A percentile compares a stretch with the other conserved stretches of the same genome.
Conservation (phyloP, 371 early-diverging fungal genomes). For the Sporodiniella umbellata region DNA sequence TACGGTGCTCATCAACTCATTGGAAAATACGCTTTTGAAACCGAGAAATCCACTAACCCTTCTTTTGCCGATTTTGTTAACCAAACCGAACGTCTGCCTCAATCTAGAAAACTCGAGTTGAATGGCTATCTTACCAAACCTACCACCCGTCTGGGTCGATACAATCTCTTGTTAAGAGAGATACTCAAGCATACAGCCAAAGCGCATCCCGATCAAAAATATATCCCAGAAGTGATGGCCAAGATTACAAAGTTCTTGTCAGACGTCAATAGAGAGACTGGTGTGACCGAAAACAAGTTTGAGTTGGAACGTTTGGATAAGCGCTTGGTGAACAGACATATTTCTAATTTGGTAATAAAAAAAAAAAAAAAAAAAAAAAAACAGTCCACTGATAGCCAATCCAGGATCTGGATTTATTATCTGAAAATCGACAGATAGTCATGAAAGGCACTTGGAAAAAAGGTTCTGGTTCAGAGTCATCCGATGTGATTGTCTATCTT, state of each 20-base stretch:
- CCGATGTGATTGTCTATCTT: conserved; percentile 73
- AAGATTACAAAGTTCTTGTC: conserved; percentile 69
- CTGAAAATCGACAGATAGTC: conserved; percentile 67
- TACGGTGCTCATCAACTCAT: conserved; percentile 89
- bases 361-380: conserved; percentile 19
- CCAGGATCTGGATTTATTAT: conserved; percentile 48
- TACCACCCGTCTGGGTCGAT: conserved; percentile 86
- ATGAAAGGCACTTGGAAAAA: conserved; percentile 81
- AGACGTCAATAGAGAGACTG: conserved; percentile 80
- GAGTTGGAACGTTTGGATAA: conserved; percentile 21
- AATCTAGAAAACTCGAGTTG: conserved; percentile 77
- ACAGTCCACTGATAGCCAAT: background rate
- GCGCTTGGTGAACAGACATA: conserved; percentile 69
- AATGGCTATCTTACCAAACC: conserved; percentile 83
- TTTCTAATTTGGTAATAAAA: conserved; percentile 14
- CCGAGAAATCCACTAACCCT: conserved; percentile 67
- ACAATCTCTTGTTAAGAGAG: conserved; percentile 80
- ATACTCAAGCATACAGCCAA: conserved; percentile 84
- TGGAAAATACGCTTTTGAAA: conserved; percentile 79
- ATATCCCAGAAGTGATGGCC: conserved; percentile 61
- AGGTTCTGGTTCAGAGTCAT: conserved; percentile 61
- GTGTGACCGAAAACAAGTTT: conserved; percentile 71
- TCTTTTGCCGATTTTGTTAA: conserved; percentile 73
- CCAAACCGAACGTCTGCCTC: conserved; percentile 70
- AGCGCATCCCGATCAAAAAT: conserved; percentile 74